Conservation (phyloP, 2,329 filamentous ascomycete species). For the Paracoccidioides brasiliensis region DNA sequence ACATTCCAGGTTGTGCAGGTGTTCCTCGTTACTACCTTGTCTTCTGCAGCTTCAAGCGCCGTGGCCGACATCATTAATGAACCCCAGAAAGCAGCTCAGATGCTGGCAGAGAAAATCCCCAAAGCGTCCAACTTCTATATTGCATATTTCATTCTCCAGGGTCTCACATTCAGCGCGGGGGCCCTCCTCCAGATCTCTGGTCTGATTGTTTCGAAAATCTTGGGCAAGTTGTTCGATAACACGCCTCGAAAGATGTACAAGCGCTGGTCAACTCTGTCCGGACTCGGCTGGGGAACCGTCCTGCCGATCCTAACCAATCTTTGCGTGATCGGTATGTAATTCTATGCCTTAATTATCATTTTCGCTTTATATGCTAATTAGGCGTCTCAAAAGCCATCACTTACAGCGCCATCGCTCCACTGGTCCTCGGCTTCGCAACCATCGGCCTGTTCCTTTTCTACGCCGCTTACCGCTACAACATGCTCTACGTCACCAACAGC, state of each 20-base stretch:
- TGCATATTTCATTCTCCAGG: conserved; percentile 88
- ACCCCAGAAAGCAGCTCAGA: conserved; percentile 46
- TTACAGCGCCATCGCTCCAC: conserved; percentile 74
- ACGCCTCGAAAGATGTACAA: conserved; percentile 70
- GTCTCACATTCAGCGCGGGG: conserved; percentile 62
- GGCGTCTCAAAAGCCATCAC: conserved; percentile 50
- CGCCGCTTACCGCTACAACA: conserved; percentile 77
- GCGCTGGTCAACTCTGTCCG: conserved; percentile 60
- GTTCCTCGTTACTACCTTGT: conserved; percentile 73
- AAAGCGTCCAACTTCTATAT: conserved; percentile 88
- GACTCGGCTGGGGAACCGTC: conserved; percentile 71
- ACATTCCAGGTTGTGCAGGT: conserved; percentile 61
- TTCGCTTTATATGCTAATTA: background rate
- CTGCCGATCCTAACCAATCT: conserved; percentile 73
- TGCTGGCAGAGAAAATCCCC: conserved; percentile 64
- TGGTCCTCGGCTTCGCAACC: conserved; percentile 71
- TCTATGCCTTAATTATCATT: background rate
- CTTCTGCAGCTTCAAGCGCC: conserved; percentile 64
- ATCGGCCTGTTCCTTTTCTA: conserved; percentile 72
- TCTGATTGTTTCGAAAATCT: conserved; percentile 57
- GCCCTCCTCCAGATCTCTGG: conserved; percentile 62
- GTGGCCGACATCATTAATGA: conserved; percentile 49
- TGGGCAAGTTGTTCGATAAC: conserved; percentile 61
- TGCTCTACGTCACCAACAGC: conserved; percentile 75
- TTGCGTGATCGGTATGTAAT: conserved; percentile 57